phyloP scores from a whole-genome alignment of 2,329 filamentous ascomycete genomes.

The Zasmidium cellare region DNA sequence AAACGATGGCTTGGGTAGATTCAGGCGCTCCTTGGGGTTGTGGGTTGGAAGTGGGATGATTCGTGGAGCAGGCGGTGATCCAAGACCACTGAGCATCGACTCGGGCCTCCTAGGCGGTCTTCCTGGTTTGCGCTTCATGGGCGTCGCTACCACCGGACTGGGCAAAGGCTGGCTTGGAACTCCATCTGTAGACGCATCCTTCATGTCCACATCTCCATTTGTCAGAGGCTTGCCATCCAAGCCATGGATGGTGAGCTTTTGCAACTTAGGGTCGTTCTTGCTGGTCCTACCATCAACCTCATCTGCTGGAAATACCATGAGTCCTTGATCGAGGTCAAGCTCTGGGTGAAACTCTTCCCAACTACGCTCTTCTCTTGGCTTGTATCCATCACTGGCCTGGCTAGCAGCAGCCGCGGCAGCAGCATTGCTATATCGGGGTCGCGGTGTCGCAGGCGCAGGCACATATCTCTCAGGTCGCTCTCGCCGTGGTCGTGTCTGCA shows the following conservation, averaged over 20 bases:
- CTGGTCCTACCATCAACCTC: constrained; percentile 73
- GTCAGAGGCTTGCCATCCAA: constrained; percentile 19
- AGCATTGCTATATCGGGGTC: constrained; percentile 78
- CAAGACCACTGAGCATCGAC: constrained; percentile 60
- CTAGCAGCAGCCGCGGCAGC: constrained; percentile 85
- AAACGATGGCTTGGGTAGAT: constrained; percentile 73
- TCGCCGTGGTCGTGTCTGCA: constrained; percentile 32
- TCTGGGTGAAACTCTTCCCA: constrained; percentile 99
- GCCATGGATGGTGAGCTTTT: constrained; percentile 23
- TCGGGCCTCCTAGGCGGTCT: constrained; percentile 64
- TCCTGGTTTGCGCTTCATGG: constrained; percentile 59
- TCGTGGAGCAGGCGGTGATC: constrained; percentile 61
- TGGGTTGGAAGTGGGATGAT: constrained; percentile 76
- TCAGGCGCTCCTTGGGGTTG: constrained; percentile 76
- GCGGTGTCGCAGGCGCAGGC: constrained; percentile 47
- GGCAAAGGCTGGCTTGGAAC: constrained; percentile 2
- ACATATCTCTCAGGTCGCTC: constrained; percentile 30
- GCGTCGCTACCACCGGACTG: constrained; percentile 17
- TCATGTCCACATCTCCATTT: constrained; percentile 30
- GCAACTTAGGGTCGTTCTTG: constrained; percentile 46
- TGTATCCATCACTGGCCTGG: constrained; percentile 92
- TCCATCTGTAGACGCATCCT: constrained; percentile 21
- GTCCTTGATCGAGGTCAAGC: constrained; percentile 80
- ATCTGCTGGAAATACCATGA: constrained; percentile 77
- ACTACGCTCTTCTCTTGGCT: constrained; percentile 90